Evolutionary conservation across 306 rosid genomes (phyloP).

Genomic region (Rosa persica): DNA sequence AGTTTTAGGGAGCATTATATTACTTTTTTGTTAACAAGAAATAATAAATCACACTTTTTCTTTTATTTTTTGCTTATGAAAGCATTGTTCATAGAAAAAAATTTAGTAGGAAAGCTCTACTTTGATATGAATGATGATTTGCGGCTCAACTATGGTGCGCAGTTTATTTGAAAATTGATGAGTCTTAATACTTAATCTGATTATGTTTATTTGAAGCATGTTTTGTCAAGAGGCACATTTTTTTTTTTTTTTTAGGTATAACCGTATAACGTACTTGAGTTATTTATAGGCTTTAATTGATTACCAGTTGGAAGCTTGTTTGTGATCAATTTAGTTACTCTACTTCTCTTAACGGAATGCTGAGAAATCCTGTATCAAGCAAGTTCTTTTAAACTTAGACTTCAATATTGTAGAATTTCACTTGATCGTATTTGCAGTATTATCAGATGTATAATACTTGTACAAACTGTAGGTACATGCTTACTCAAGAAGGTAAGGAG

Average conservation of each 20-base stretch:
- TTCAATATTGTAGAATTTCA: neutral
- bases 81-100: neutral
- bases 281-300: neutral
- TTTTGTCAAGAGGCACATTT: neutral
- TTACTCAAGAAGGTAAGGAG: conserved; percentile 85
- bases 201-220: neutral
- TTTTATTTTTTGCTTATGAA: neutral
- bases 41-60: neutral
- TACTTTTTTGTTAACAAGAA: neutral
- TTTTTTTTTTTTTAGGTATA: neutral
- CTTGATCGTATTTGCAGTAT: neutral
- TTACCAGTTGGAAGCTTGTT: neutral
- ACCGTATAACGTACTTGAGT: neutral
- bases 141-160: neutral
- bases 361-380: neutral
- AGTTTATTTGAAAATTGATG: neutral
- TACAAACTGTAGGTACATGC: conserved; percentile 74
- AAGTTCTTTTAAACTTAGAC: neutral
- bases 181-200: neutral
- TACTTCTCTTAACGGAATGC: neutral
- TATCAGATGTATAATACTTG: conserved; percentile 12
- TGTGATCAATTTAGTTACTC: neutral
- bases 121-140: conserved; percentile 10
- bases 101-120: neutral
- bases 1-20: neutral